phyloP scores from a whole-genome alignment of 495 filamentous ascomycete species.

The Melanomma pulvis-pyrius region DNA sequence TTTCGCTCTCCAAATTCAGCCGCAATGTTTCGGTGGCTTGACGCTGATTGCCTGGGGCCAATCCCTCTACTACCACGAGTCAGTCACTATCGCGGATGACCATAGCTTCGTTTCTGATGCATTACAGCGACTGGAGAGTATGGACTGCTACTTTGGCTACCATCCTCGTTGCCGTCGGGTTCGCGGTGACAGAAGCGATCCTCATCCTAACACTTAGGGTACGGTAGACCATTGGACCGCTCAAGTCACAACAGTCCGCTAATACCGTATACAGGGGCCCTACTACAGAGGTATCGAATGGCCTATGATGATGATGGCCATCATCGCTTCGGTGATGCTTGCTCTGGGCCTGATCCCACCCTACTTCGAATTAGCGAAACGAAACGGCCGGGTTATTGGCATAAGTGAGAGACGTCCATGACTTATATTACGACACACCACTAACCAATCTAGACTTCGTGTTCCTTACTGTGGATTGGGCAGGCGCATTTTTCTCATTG shows the following conservation, averaged over 20 bases:
- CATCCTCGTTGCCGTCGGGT: slow-evolving; percentile 48
- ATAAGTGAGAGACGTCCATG: slow-evolving; percentile 44
- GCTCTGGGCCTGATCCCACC: slow-evolving; percentile 67
- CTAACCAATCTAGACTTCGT: slow-evolving; percentile 49
- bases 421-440: neutral
- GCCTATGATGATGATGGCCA: slow-evolving; percentile 63
- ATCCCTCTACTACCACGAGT: slow-evolving; percentile 65
- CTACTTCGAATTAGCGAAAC: slow-evolving; percentile 73
- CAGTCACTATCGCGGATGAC: slow-evolving; percentile 33
- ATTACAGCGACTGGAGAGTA: slow-evolving; percentile 52
- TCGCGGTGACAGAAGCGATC: slow-evolving; percentile 62
- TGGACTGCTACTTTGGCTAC: slow-evolving; percentile 56
- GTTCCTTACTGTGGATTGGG: slow-evolving; percentile 71
- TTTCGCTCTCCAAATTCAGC: slow-evolving; percentile 72
- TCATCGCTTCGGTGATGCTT: slow-evolving; percentile 62
- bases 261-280: slow-evolving; percentile 58
- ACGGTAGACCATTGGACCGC: slow-evolving; percentile 16
- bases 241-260: slow-evolving; percentile 49
- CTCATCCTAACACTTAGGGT: slow-evolving; percentile 68
- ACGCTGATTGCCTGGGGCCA: slow-evolving; percentile 70
- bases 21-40: slow-evolving; percentile 68
- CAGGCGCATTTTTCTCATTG: slow-evolving; percentile 74
- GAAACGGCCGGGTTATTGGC: slow-evolving; percentile 68
- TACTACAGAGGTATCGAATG: slow-evolving; percentile 58
- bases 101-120: neutral